Evolutionary conservation across 1,139 yeast species (phyloP).

Genomic region (Yamadazyma atlantica): DNA sequence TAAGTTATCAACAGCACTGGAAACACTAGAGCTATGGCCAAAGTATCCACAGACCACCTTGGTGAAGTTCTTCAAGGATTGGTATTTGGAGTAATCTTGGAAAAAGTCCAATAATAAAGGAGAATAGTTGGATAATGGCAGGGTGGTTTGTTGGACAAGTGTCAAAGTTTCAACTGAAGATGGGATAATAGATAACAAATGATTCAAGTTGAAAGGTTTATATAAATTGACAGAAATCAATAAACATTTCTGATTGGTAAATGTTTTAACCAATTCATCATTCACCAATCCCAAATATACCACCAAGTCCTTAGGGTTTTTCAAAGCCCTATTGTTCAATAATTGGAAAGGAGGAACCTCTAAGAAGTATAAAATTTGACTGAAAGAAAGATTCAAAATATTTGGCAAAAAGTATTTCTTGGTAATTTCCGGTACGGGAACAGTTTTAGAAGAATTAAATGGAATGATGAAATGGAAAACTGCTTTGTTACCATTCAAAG

Average conservation of each 20-base stretch:
- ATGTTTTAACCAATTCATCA: conserved; percentile 40
- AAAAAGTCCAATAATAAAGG: conserved; percentile 75
- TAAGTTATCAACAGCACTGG: conserved; percentile 44
- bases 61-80: conserved; percentile 45
- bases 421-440: conserved; percentile 4
- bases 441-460: conserved; percentile 9
- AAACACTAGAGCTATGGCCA: conserved; percentile 48
- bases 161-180: conserved; percentile 56
- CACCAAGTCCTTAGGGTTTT: conserved; percentile 39
- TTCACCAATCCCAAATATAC: conserved; percentile 62
- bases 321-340: conserved; percentile 13
- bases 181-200: conserved; percentile 56
- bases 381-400: conserved; percentile 18
- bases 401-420: conserved; percentile 10
- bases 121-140: conserved; percentile 48
- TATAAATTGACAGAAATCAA: conserved; percentile 61
- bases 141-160: conserved; percentile 60
- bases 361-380: conserved; percentile 27
- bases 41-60: conserved; percentile 61
- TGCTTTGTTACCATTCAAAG: conserved; percentile 48
- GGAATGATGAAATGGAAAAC: conserved; percentile 69
- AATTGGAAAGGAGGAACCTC: conserved; percentile 24
- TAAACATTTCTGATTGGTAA: conserved; percentile 44
- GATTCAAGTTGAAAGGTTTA: conserved; percentile 65
- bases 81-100: conserved; percentile 53